Evolutionary conservation across 2,329 filamentous ascomycete species (phyloP).

Genomic region (Orbilia oligospora): DNA sequence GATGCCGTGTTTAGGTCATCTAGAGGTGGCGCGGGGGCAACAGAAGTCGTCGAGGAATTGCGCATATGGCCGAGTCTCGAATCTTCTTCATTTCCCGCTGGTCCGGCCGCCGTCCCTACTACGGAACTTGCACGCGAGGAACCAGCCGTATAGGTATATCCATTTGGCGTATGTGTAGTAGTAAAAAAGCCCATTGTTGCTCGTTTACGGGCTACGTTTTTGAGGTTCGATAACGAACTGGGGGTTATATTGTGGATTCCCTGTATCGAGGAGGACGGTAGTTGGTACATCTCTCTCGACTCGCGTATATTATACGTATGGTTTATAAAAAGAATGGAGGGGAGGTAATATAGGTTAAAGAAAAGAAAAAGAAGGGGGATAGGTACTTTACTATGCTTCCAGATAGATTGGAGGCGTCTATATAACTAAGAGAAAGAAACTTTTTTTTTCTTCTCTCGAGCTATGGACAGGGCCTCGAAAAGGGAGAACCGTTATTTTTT

Average conservation of each 20-base stretch:
- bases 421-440: slow-evolving; percentile 10
- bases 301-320: slow-evolving; percentile 1
- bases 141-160: slow-evolving; percentile 1
- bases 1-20: slow-evolving; percentile 65
- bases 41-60: slow-evolving; percentile 1
- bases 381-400: slow-evolving; percentile 30
- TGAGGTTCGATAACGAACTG: slow-evolving; percentile 36
- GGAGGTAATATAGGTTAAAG: neutral
- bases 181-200: slow-evolving; percentile 54
- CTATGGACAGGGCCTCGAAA: slow-evolving; percentile 16
- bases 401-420: slow-evolving; percentile 27
- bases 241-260: slow-evolving; percentile 40
- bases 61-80: slow-evolving; percentile 10
- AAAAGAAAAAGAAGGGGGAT: slow-evolving; percentile 8
- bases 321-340: neutral
- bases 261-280: slow-evolving; percentile 44
- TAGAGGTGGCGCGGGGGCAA: slow-evolving; percentile 5
- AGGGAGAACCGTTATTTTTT: slow-evolving; percentile 31
- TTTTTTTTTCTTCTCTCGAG: neutral
- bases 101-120: slow-evolving; percentile 5
- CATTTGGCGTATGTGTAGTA: slow-evolving; percentile 6
- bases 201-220: slow-evolving; percentile 34
- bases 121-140: slow-evolving; percentile 21
- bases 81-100: slow-evolving; percentile 11
- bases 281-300: slow-evolving; percentile 39